Evolutionary conservation across 768 basidiomycete species (phyloP).

Genomic region (Serendipita sp.): DNA sequence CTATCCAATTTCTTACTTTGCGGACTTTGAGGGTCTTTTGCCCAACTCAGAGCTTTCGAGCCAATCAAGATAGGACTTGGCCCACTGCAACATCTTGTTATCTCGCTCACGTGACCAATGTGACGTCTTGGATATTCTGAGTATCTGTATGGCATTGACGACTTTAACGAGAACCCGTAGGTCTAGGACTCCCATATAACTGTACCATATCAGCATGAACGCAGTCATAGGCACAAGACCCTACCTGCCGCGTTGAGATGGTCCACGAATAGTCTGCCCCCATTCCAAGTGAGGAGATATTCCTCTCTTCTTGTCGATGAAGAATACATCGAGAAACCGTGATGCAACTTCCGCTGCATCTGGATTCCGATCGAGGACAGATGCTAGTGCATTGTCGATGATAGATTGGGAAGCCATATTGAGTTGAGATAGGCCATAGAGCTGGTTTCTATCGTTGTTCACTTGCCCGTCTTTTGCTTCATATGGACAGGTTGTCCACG

Average conservation of each 20-base stretch:
- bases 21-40: slow-evolving; percentile 24
- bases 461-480: slow-evolving; percentile 34
- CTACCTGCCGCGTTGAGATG: slow-evolving; percentile 25
- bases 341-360: slow-evolving; percentile 30
- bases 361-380: slow-evolving; percentile 19
- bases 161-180: slow-evolving; percentile 41
- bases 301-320: slow-evolving; percentile 26
- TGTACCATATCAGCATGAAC: too few species aligned
- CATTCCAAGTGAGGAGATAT: slow-evolving; percentile 42
- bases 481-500: slow-evolving; percentile 32
- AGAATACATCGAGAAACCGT: slow-evolving; percentile 32
- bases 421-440: slow-evolving; percentile 28
- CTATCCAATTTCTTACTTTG: slow-evolving; percentile 27
- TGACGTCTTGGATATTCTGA: slow-evolving; percentile 28
- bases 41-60: slow-evolving; percentile 31
- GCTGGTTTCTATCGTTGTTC: slow-evolving; percentile 36
- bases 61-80: slow-evolving; percentile 31
- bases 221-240: too few species aligned
- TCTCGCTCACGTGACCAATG: slow-evolving; percentile 42
- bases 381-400: slow-evolving; percentile 31
- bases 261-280: slow-evolving; percentile 38
- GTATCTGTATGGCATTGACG: slow-evolving; percentile 28
- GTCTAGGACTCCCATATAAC: slow-evolving; percentile 41
- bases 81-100: slow-evolving; percentile 29
- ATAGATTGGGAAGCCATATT: slow-evolving; percentile 27